Conservation (phyloP, 176 grass and related monocot species). For the Lolium multiflorum region DNA sequence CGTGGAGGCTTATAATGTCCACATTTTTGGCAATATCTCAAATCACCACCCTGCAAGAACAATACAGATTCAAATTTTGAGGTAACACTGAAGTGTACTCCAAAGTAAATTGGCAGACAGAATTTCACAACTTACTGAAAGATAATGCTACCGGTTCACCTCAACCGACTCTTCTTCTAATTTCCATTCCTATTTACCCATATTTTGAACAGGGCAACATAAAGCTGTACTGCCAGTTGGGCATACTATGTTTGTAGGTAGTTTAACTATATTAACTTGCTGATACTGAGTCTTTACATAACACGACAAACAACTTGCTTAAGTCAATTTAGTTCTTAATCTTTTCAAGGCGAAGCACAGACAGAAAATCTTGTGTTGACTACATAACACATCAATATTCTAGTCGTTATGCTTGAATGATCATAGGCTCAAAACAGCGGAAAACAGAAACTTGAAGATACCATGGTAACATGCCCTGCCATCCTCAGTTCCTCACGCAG, state of each 20-base stretch:
- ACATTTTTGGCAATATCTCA: slow-evolving; percentile 98
- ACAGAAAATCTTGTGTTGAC: neutral
- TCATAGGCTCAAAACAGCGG: neutral
- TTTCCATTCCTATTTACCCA: neutral
- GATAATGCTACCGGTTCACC: neutral
- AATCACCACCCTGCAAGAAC: slow-evolving; percentile 79
- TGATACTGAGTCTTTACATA: neutral
- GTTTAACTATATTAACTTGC: neutral
- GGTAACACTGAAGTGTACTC: neutral
- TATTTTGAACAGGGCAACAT: neutral
- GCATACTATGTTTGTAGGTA: neutral
- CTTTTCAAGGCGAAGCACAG: slow-evolving; percentile 6
- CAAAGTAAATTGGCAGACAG: neutral
- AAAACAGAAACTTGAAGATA: neutral
- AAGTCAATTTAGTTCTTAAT: neutral
- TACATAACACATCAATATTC: slow-evolving; percentile 18
- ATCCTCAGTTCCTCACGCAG: neutral
- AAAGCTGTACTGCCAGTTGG: neutral
- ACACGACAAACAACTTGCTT: neutral
- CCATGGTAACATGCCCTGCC: neutral
- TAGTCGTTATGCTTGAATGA: neutral
- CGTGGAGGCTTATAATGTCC: slow-evolving; percentile 89
- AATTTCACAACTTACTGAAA: neutral
- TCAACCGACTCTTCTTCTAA: neutral
- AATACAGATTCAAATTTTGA: slow-evolving; percentile 26